Percentiles rank a stretch among this genome's conserved stretches.
Evolutionary conservation across 495 filamentous ascomycete genomes (phyloP).

Genomic region (Lasiosphaeris hirsuta): DNA sequence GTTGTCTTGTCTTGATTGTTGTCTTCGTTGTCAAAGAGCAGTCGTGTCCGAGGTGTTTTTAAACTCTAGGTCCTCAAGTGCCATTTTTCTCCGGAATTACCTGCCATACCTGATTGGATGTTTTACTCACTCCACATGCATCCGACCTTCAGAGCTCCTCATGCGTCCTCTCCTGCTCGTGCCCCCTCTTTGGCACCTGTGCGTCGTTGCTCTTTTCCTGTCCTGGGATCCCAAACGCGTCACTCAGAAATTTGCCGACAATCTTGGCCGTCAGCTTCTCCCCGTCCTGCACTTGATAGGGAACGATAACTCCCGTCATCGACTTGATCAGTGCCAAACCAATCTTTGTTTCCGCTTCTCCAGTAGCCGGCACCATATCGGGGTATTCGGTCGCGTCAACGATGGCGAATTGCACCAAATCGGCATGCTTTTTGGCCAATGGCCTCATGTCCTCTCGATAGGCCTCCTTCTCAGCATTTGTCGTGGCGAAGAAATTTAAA

Average conservation of each 20-base stretch:
- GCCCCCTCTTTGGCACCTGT: background rate
- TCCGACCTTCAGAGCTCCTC: background rate
- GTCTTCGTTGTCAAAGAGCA: too few species aligned
- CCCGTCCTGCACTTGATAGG: background rate
- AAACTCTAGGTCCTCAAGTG: too few species aligned
- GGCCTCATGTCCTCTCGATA: slow-evolving; percentile 23
- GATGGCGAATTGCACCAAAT: slow-evolving; percentile 33
- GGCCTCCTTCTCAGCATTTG: slow-evolving; percentile 16
- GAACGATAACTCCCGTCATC: slow-evolving; percentile 1
- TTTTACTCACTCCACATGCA: background rate
- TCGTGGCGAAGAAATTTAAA: slow-evolving; percentile 31
- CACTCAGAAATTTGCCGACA: background rate
- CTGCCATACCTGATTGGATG: background rate
- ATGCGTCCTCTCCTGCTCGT: background rate
- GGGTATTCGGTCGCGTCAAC: slow-evolving; percentile 34
- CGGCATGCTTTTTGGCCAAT: slow-evolving; percentile 33
- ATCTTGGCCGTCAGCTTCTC: background rate
- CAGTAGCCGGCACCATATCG: slow-evolving; percentile 26
- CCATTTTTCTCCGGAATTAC: background rate
- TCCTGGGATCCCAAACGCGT: background rate
- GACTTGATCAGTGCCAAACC: slow-evolving; percentile 1
- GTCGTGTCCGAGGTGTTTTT: too few species aligned
- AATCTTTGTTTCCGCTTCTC: background rate
- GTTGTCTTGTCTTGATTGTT: too few species aligned
- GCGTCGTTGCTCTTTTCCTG: background rate